These are phyloP conservation scores for Penicillium brasilianum DNA, from an alignment of 2,329 filamentous ascomycete genomes.

Conservation along the genomic window DNA sequence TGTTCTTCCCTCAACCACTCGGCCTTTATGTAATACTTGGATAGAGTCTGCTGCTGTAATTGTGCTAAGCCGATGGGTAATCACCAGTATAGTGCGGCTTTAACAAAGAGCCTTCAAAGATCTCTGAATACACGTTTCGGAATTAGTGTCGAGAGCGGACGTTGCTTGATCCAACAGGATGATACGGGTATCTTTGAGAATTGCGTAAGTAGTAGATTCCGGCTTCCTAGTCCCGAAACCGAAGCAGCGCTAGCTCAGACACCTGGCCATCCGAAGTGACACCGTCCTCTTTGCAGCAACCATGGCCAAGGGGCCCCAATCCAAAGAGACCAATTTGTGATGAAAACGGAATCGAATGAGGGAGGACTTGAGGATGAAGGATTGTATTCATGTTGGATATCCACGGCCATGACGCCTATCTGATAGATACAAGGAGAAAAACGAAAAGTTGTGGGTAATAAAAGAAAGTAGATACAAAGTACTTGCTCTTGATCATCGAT, in stretches of 20 bases:
- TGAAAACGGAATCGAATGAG: background rate
- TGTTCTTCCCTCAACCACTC: background rate
- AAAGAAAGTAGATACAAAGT: background rate
- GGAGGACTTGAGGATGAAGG: background rate
- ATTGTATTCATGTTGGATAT: background rate
- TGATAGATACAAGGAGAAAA: conserved; percentile 4
- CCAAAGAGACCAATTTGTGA: background rate
- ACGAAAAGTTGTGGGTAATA: background rate
- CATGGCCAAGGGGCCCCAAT: too few species aligned
- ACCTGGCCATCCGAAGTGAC: too few species aligned
- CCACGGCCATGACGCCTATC: background rate
- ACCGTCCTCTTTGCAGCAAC: too few species aligned
- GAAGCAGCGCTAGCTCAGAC: too few species aligned
- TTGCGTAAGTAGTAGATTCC: too few species aligned
- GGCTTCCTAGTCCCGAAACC: too few species aligned
- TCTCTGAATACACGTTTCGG: background rate
- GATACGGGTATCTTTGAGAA: background rate
- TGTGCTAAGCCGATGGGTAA: background rate
- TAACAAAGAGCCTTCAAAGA: background rate
- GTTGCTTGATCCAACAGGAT: background rate
- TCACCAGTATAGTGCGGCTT: background rate
- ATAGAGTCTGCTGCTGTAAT: background rate
- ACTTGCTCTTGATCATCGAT: background rate
- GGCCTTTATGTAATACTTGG: background rate
- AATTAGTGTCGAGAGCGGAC: background rate